Evolutionary conservation across 192 early-diverging fungal species (phyloP), one percentile per base, ranked within the genome.

Genomic region (Geranomyces variabilis): DNA sequence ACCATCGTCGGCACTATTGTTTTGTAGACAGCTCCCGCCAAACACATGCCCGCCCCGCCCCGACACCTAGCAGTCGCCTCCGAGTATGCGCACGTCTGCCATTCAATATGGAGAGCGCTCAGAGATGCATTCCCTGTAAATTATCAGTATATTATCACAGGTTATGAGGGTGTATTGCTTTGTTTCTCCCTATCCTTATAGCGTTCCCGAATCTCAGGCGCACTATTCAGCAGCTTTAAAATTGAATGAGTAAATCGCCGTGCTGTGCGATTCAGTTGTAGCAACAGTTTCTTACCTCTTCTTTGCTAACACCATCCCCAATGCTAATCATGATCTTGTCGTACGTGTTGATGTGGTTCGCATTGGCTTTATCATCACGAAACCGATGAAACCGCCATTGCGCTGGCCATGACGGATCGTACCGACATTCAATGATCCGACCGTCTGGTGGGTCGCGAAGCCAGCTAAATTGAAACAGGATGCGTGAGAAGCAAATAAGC

Each of bases 311-410:
- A 55, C 77, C 81, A 69, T 87, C 82, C 26, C 61, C 15, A 49
- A 87, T 87, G 29, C 79, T 81, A 29, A 78, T 59, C 79, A 87
- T 80, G 67, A 87, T 84, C 63, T 79, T 86, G 13, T 70, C 21
- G 65, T 82, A 81, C 22, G 73, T 76, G 17, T 57, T 71, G 17
- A 75, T 66, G 55, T 87, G 80, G 73, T 87, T 87, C n/a, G 82
- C 80, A 26, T 74, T 75, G 19, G 70, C 71, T 58, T 87, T 87
- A 71, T 87, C 86, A 61, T 85, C 81, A 13, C 86, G 74, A 63
- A 82, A 86, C 13, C 86, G 76, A 43, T 64, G 58, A 66, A 87
- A 87, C 43, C 77, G 61, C 86, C 86, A 87, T 28, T 60, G 15
- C 33, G 76, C 77, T 0, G 79, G 76, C 84, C 84, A 83, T 7